Evolutionary conservation across 1,284 basidiomycete genomes (phyloP).

Genomic region (Ustilago xerochloae): DNA sequence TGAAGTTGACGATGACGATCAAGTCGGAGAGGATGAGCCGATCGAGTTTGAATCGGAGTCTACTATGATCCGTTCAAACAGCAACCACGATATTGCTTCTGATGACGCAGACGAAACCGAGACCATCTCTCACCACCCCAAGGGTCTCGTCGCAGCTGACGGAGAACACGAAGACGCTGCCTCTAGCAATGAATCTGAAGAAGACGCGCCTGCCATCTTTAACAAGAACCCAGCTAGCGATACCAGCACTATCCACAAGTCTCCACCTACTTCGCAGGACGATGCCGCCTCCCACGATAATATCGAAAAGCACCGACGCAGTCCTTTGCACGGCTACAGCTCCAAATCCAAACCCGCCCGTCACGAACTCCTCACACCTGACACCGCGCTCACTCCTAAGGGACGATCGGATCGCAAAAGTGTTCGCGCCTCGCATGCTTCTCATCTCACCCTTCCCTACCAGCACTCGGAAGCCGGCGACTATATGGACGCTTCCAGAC

Average conservation of each 20-base stretch:
- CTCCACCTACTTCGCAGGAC: constrained; percentile 45
- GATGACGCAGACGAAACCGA: constrained; percentile 29
- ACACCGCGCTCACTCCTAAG: constrained; percentile 22
- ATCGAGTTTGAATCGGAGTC: constrained; percentile 1
- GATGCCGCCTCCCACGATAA: constrained; percentile 15
- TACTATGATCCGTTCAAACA: constrained; percentile 12
- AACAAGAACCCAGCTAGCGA: constrained; percentile 20
- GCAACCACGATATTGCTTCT: constrained; percentile 3
- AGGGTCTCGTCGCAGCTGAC: constrained; percentile 1
- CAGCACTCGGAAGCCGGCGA: constrained; percentile 39
- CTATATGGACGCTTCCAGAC: constrained; percentile 27
- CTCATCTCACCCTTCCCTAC: constrained; percentile 46
- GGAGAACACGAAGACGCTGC: constrained; percentile 2
- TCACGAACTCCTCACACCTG: constrained; percentile 20
- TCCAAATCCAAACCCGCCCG: constrained; percentile 12
- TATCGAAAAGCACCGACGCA: constrained; percentile 4
- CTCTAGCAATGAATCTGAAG: constrained; percentile 27
- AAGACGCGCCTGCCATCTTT: constrained; percentile 33
- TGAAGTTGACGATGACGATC: constrained; percentile 10
- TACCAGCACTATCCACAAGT: constrained; percentile 35
- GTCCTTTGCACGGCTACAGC: constrained; percentile 6
- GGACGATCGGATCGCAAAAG: constrained; percentile 8
- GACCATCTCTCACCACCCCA: constrained; percentile 13
- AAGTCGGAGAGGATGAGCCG: constrained; percentile 9
- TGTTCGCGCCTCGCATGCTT: constrained; percentile 27